These are phyloP conservation scores for Gaertneriomyces sp. DNA, from an alignment of 192 early-diverging fungal species.

Conservation along the genomic window DNA sequence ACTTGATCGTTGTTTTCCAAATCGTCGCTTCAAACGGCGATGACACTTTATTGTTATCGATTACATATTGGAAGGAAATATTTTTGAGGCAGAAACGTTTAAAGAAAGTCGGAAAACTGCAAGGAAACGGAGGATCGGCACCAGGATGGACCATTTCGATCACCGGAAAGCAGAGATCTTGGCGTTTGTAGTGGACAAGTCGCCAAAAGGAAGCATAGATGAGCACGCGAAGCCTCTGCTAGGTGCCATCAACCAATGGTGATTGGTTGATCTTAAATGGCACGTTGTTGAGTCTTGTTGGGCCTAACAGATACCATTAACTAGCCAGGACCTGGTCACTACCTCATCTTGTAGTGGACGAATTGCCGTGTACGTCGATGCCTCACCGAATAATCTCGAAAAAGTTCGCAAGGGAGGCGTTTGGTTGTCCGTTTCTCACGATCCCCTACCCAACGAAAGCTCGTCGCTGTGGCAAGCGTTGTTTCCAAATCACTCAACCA, in stretches of 20 bases:
- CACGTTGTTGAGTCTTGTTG: background rate
- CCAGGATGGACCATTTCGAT: background rate
- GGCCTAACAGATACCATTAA: background rate
- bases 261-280: background rate
- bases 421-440: slow-evolving; percentile 12
- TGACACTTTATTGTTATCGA: too few relatives aligned
- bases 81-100: too few relatives aligned
- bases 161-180: background rate
- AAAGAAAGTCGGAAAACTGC: too few relatives aligned
- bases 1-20: too few relatives aligned
- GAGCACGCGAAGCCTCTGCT: slow-evolving; percentile 1
- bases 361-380: slow-evolving; percentile 15
- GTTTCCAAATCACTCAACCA: background rate
- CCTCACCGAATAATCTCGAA: background rate
- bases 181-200: slow-evolving; percentile 8
- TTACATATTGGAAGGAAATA: too few relatives aligned
- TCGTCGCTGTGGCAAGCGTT: background rate
- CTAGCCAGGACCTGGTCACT: slow-evolving; percentile 7
- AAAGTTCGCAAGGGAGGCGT: slow-evolving; percentile 16
- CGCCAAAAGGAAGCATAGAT: slow-evolving; percentile 13
- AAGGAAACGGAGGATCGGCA: too few relatives aligned
- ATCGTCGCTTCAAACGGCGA: too few relatives aligned
- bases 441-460: background rate
- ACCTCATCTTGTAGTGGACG: slow-evolving; percentile 8
- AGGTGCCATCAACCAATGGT: slow-evolving; percentile 6